Evolutionary conservation across 2,329 filamentous ascomycete genomes (phyloP).

Genomic region (Stenocarpella maydis): DNA sequence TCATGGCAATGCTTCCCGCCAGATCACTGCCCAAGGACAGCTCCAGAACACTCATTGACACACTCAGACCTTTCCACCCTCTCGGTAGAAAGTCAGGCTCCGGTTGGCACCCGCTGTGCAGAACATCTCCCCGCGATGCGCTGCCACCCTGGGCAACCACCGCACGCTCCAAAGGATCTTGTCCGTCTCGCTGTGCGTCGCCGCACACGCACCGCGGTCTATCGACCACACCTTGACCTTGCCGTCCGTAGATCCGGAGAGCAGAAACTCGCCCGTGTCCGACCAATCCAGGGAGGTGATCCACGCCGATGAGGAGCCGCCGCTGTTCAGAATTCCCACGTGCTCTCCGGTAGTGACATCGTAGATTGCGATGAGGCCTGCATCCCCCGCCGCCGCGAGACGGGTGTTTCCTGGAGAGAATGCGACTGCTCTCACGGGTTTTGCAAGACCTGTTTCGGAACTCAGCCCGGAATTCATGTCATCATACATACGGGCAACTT

Average conservation of each 20-base stretch:
- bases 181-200: slow-evolving; percentile 91
- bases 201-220: slow-evolving; percentile 83
- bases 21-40: slow-evolving; percentile 47
- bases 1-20: background rate
- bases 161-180: slow-evolving; percentile 84
- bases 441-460: slow-evolving; percentile 73
- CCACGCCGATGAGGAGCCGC: slow-evolving; percentile 80
- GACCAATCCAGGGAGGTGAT: slow-evolving; percentile 93
- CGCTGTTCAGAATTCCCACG: slow-evolving; percentile 74
- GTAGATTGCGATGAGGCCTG: slow-evolving; percentile 88
- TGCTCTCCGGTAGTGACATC: slow-evolving; percentile 93
- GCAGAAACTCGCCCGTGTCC: slow-evolving; percentile 87
- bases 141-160: slow-evolving; percentile 78
- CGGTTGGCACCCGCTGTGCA: slow-evolving; percentile 79
- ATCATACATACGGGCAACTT: slow-evolving; percentile 40
- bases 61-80: slow-evolving; percentile 60
- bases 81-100: slow-evolving; percentile 83
- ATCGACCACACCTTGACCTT: slow-evolving; percentile 97
- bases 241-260: slow-evolving; percentile 89
- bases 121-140: slow-evolving; percentile 72
- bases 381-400: slow-evolving; percentile 89
- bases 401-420: slow-evolving; percentile 89
- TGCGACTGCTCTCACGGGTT: slow-evolving; percentile 82
- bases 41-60: background rate
- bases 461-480: background rate